These are phyloP conservation scores for Annulohypoxylon truncatum DNA, from an alignment of 2,329 filamentous ascomycete genomes.

Conservation along the genomic window DNA sequence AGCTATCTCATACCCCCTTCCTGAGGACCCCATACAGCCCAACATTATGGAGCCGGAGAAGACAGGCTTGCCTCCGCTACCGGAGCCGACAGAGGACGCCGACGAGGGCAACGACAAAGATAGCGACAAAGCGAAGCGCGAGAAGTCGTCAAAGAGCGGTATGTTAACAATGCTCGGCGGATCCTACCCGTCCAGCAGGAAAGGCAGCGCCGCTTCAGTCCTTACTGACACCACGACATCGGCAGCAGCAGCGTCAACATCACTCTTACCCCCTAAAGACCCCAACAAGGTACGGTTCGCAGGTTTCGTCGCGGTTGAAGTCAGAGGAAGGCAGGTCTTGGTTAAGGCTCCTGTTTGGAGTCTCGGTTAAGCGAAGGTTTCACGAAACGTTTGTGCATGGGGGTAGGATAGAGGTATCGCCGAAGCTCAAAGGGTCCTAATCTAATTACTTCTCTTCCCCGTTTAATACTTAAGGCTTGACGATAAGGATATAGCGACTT, in stretches of 20 bases:
- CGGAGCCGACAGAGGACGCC: constrained; percentile 54
- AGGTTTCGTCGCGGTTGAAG: constrained; percentile 79
- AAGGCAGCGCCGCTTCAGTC: constrained; percentile 52
- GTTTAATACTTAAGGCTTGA: background rate
- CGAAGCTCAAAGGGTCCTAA: background rate
- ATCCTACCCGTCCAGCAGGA: constrained; percentile 47
- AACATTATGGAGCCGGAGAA: constrained; percentile 91
- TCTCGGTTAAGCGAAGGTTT: constrained; percentile 51
- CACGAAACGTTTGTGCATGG: background rate
- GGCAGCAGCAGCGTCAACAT: constrained; percentile 44
- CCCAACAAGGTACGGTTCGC: constrained; percentile 75
- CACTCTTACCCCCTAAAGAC: constrained; percentile 57
- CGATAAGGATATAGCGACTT: background rate
- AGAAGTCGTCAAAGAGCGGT: constrained; percentile 62
- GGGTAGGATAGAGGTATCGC: background rate
- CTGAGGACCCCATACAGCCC: constrained; percentile 75
- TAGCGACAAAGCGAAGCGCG: constrained; percentile 53
- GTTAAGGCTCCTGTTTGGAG: constrained; percentile 81
- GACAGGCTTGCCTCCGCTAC: constrained; percentile 70
- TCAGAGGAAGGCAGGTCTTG: constrained; percentile 79
- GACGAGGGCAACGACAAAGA: constrained; percentile 53
- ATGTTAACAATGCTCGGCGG: constrained; percentile 54
- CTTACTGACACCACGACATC: constrained; percentile 56
- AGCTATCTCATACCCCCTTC: constrained; percentile 84
- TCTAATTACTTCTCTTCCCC: constrained; percentile 5